Evolutionary conservation across 2,329 filamentous ascomycete species (phyloP), one percentile per base, ranked within the genome.

Genomic region (Scolecobasidium constrictum): DNA sequence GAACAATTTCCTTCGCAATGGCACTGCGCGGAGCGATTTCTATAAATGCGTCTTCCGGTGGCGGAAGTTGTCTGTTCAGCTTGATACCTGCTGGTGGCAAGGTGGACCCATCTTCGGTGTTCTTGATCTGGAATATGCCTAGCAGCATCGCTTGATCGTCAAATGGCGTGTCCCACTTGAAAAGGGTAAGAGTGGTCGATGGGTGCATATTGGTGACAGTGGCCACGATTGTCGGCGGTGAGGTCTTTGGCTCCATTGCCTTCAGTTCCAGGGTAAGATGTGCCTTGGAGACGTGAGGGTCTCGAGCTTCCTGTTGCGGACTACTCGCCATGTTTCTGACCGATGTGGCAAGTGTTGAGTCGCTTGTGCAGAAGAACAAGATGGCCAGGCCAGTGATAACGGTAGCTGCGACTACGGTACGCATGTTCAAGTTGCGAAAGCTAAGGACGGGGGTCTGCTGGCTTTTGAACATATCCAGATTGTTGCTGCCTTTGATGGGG

Each of bases 111-210:
- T 52, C 55, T 0, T 50, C 49, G 13, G 45, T 48, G 38, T 62
- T 48, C 4, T 47, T 45, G 18, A 65, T 50, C 12, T 47, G 55
- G 46, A 66, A 60, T 4, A 65, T 53, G 13, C 62, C 62, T 3
- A 60, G 56, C 16, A 60, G 60, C 15, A 60, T 43, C 7, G 61
- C 61, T 26, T 56, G 50, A 2, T 53, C 46, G 44, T 67, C 64
- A 34, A 67, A 50, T 4, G 63, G 63, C 2, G 62, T 62, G 37
- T 58, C 55, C 63, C 63, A 66, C 48, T 54, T 59, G 18, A 62
- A 50, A 5, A 67, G 40, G 0, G 63, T 62, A 44, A 60, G 57
- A 1, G 59, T 49, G 2, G 54, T 54, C 6, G 52, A 47, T 1
- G 56, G 53, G 35, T 54, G 53, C 31, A 50, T 53, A 43, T 66